These are phyloP conservation scores for Linnemannia hyalina DNA, from an alignment of 192 early-diverging fungal genomes.

Conservation along the genomic window DNA sequence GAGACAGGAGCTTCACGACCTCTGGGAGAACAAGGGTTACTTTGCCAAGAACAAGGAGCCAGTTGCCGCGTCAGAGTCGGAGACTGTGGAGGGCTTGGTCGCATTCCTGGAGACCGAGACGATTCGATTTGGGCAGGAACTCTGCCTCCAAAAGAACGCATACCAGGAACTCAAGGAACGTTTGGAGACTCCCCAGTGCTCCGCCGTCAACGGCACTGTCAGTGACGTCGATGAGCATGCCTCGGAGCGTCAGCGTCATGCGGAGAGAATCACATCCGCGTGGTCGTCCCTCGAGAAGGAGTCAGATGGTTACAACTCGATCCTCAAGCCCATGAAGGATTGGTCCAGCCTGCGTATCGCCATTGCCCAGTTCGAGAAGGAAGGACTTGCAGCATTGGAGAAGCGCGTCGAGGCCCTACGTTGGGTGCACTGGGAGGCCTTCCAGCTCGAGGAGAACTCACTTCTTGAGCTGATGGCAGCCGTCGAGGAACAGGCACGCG, in stretches of 20 bases:
- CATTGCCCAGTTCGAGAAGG: slow-evolving; percentile 35
- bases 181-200: background rate
- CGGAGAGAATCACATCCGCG: slow-evolving; percentile 22
- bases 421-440: slow-evolving; percentile 56
- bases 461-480: slow-evolving; percentile 28
- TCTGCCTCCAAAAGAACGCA: slow-evolving; percentile 9
- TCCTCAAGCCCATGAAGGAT: slow-evolving; percentile 41
- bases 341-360: slow-evolving; percentile 27
- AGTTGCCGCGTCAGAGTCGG: background rate
- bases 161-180: slow-evolving; percentile 28
- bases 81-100: slow-evolving; percentile 1
- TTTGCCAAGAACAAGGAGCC: slow-evolving; percentile 17
- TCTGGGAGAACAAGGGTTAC: slow-evolving; percentile 31
- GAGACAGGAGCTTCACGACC: slow-evolving; percentile 10
- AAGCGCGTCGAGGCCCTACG: slow-evolving; percentile 46
- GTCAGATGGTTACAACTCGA: slow-evolving; percentile 15
- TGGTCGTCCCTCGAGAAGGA: slow-evolving; percentile 28
- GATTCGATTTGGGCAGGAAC: slow-evolving; percentile 3
- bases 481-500: slow-evolving; percentile 24
- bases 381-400: slow-evolving; percentile 32
- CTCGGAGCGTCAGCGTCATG: slow-evolving; percentile 7
- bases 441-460: slow-evolving; percentile 39
- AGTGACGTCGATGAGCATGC: slow-evolving; percentile 8
- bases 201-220: background rate
- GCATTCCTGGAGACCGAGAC: slow-evolving; percentile 15